These are phyloP conservation scores for Inonotus hispidus DNA, from an alignment of 1,284 basidiomycete species.

Conservation along the genomic window DNA sequence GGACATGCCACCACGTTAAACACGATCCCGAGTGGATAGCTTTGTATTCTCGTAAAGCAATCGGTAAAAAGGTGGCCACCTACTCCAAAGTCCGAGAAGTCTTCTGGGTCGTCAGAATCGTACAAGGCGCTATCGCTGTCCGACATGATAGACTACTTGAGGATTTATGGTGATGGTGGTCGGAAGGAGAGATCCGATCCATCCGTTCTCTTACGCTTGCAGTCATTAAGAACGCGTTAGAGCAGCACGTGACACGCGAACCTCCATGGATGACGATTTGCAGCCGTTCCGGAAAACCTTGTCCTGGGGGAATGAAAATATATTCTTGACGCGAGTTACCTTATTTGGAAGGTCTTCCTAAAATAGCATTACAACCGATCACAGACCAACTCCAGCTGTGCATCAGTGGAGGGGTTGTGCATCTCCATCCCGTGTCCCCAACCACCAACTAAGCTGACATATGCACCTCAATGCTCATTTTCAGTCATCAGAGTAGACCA, in stretches of 20 bases:
- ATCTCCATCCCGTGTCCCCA: too few relatives aligned
- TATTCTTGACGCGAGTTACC: too few relatives aligned
- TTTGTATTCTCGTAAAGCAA: background rate
- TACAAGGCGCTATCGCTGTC: constrained; percentile 26
- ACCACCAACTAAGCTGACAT: too few relatives aligned
- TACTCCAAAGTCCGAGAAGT: constrained; percentile 24
- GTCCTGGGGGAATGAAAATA: too few relatives aligned
- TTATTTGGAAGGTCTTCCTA: too few relatives aligned
- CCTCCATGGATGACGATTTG: background rate
- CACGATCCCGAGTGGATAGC: background rate
- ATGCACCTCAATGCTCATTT: too few relatives aligned
- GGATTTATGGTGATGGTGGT: background rate
- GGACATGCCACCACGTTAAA: background rate
- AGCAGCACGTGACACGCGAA: background rate
- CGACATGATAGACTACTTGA: constrained; percentile 23
- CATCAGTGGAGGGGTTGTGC: too few relatives aligned
- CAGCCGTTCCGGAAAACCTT: too few relatives aligned
- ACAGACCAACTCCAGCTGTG: too few relatives aligned
- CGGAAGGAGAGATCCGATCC: background rate
- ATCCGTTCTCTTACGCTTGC: background rate
- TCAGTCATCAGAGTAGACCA: too few relatives aligned
- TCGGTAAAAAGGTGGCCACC: constrained; percentile 2
- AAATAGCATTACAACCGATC: too few relatives aligned
- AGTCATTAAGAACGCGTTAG: background rate
- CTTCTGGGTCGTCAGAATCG: constrained; percentile 28